These are phyloP conservation scores for Neurospora sp. DNA, from an alignment of 495 filamentous ascomycete genomes.

Conservation along the genomic window DNA sequence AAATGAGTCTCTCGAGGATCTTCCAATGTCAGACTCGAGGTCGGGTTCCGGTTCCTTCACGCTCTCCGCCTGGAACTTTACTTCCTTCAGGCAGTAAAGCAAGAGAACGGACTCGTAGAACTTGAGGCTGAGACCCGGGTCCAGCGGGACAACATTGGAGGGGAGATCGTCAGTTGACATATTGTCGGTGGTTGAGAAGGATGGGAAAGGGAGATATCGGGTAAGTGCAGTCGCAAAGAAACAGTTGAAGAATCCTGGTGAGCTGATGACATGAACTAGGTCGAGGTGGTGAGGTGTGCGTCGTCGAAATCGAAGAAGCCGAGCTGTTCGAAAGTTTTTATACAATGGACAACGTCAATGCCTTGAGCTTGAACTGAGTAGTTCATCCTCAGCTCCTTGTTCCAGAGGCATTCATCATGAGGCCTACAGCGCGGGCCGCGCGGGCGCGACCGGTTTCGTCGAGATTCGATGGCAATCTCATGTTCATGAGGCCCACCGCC, in stretches of 20 bases:
- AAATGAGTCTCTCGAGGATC: conserved; percentile 3
- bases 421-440: background rate
- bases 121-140: conserved; percentile 3
- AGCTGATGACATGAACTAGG: background rate
- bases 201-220: background rate
- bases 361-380: background rate
- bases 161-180: background rate
- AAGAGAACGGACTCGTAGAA: conserved; percentile 17
- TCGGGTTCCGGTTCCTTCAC: conserved; percentile 5
- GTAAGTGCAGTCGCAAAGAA: background rate
- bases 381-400: background rate
- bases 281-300: background rate
- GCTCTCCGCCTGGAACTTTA: background rate
- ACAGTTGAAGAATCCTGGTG: background rate
- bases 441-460: background rate
- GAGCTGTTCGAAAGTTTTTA: background rate
- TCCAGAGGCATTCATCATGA: background rate
- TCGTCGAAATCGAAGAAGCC: background rate
- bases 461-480: background rate
- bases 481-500: background rate
- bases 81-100: conserved; percentile 1
- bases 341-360: background rate
- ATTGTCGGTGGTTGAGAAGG: background rate
- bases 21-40: conserved; percentile 2
- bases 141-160: background rate